Conservation (phyloP, 2,329 filamentous ascomycete species). For the Acephala macrosclerotiorum region DNA sequence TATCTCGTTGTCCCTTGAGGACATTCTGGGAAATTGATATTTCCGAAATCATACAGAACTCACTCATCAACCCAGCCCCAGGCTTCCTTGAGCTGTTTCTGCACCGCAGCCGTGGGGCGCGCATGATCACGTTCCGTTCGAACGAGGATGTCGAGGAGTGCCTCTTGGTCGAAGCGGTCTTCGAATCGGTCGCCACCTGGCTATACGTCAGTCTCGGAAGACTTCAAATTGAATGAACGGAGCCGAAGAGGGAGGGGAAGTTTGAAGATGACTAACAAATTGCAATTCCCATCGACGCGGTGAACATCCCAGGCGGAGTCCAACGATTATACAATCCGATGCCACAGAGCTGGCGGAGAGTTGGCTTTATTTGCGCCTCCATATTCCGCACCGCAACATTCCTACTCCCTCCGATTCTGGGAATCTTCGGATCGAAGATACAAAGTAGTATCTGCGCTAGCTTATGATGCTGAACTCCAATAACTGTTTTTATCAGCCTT, state of each 20-base stretch:
- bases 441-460: conserved; percentile 63
- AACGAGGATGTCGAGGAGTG: conserved; percentile 54
- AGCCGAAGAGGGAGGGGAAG: not conserved
- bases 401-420: conserved; percentile 53
- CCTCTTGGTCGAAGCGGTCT: conserved; percentile 54
- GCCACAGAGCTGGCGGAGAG: conserved; percentile 63
- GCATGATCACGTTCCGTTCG: conserved; percentile 58
- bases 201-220: not conserved
- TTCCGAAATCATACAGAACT: not conserved
- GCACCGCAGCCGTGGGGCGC: conserved; percentile 58
- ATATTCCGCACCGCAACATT: conserved; percentile 49
- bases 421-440: conserved; percentile 62
- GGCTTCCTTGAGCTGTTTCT: conserved; percentile 53
- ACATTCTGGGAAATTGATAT: too few relatives aligned
- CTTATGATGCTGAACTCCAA: conserved; percentile 66
- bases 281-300: conserved; percentile 61
- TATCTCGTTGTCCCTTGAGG: too few relatives aligned
- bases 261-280: conserved; percentile 56
- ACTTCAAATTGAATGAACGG: not conserved
- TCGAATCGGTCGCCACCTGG: conserved; percentile 57
- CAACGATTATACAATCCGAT: conserved; percentile 63
- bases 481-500: conserved; percentile 49
- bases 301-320: conserved; percentile 63
- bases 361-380: conserved; percentile 41
- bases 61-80: conserved; percentile 47